Conservation (phyloP, 2,329 filamentous ascomycete species). For the Colletotrichum brevisporum region DNA sequence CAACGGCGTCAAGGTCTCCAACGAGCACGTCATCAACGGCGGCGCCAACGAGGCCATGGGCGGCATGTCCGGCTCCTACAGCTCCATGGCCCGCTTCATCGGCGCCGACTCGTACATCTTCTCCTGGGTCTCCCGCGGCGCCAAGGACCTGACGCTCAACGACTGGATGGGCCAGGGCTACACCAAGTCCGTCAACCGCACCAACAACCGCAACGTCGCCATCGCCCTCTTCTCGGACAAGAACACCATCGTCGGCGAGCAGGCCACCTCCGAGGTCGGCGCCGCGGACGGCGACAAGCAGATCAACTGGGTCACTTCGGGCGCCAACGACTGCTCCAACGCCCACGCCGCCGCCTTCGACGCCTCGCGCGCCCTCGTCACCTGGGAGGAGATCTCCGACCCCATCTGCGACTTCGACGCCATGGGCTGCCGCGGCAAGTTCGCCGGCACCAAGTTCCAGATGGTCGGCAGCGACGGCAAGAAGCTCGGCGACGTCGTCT, state of each 20-base stretch:
- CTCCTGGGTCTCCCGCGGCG: conserved; percentile 73
- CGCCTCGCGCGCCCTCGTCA: conserved; percentile 65
- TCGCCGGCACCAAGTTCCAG: conserved; percentile 72
- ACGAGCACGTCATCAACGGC: conserved; percentile 74
- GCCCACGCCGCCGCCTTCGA: conserved; percentile 71
- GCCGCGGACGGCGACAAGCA: conserved; percentile 68
- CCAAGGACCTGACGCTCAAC: conserved; percentile 67
- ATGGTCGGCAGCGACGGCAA: conserved; percentile 65
- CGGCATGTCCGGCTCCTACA: conserved; percentile 75
- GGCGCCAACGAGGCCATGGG: conserved; percentile 71
- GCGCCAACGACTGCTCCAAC: conserved; percentile 68
- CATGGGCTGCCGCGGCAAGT: conserved; percentile 72
- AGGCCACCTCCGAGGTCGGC: conserved; percentile 69
- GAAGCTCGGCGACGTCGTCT: conserved; percentile 65
- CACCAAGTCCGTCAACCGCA: conserved; percentile 66
- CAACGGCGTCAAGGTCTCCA: conserved; percentile 70
- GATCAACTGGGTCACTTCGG: conserved; percentile 70
- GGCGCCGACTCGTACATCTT: conserved; percentile 69
- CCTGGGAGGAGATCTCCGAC: conserved; percentile 72
- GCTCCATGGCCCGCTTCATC: conserved; percentile 67
- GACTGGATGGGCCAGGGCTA: conserved; percentile 71
- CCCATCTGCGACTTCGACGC: conserved; percentile 69
- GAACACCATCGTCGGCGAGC: conserved; percentile 65
- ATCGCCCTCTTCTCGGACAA: conserved; percentile 71
- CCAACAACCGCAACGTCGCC: conserved; percentile 72